Base-by-base conservation (phyloP, 2,329 filamentous ascomycete species). In the Colletotrichum caudatum region DNA sequence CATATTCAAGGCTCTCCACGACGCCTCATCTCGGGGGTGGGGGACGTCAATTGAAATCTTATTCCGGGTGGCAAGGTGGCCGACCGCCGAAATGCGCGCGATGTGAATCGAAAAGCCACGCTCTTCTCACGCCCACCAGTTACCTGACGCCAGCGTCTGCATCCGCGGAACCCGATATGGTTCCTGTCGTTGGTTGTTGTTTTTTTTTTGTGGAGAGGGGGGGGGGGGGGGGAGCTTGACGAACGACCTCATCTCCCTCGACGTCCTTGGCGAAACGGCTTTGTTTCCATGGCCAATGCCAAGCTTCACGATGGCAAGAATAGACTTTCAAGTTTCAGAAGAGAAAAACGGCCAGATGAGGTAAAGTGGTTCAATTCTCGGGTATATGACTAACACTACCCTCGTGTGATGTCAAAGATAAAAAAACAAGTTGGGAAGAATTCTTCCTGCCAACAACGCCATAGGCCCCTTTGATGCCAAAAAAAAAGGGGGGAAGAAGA, bases 1-100 rank as follows among this genome's bases (percentile, higher is more conserved):
- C 20, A 12, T 23, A n/a, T 26, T 56, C 29, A 48, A 46, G 56
- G 48, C 56, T 64, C 60, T 64, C 7, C 46, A 64, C 39, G 60
- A 60, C 69, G 50, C 69, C 69, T 69, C 60, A 72, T 69, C 48
- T 72, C 39, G 46, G 69, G 53, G 53, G 69, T 54, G 53, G 46
- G 69, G 53, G 53, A 64, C 54, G 53, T 72, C 66, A 64, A 50
- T 54, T 69, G 65, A 69, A 29, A 72, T 50, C 59, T 61, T 64
- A 48, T 60, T 57, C 39, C 60, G 48, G 33, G 60, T 57, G 60
- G 50, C 59, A 57, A 57, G 65, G 65, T 57, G 29, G 33, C 29
- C 37, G 44, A 35, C 39, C 23, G 33, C 29, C 29, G 44, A 35
- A 33, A 23, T 26, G 46, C 39, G 35, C 35, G 5, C 12, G 37